Base-by-base conservation (phyloP, 176 grass and related monocot species). In the Poa annua region DNA sequence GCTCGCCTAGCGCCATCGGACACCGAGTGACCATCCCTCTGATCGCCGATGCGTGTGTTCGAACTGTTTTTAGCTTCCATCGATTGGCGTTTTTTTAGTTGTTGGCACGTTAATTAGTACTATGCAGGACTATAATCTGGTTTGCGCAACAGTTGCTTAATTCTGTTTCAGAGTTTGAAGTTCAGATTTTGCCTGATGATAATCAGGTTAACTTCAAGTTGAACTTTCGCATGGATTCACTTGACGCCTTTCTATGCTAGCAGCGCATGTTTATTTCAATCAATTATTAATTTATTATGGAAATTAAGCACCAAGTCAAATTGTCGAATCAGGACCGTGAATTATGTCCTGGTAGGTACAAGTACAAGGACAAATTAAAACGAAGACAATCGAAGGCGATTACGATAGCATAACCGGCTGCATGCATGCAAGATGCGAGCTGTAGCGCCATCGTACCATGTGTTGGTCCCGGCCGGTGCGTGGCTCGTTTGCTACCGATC, bases 371-470 rank as follows among this genome's bases (percentile, higher is more conserved):
- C 60, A 63, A 32, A 32, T 63, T n/a, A 38, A 36, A 17, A 36
- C 6, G 42, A 48, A 44, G 2, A 42, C 41, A 14, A 25, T 0
- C 8, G 44, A 16, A 51, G 47, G 71, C 4, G 71, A 74, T 51
- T 51, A 47, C 15, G 24, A 52, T 51, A 16, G 70, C 3, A 11
- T 13, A 71, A 71, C 67, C 5, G n/a, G 66, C 38, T 42, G 35
- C 64, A 66, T 66, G 61, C 44, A 47, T 63, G 64, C 19, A 14
- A n/a, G n/a, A 13, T 29, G 29, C 29, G 0, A 38, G 36, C 38
- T 70, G 67, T 71, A 70, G 38, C 67, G 67, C 45, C 67, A 71
- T 22, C 13, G 68, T 8, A 71, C 39, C 39, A 22, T 48, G n/a
- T 50, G 71, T 9, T 52, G 71, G 47, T 50, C 14, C 69, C 22